These are phyloP conservation scores for Cryptosporidium meleagridis DNA, from an alignment of 169 alveolate species.

Conservation along the genomic window DNA sequence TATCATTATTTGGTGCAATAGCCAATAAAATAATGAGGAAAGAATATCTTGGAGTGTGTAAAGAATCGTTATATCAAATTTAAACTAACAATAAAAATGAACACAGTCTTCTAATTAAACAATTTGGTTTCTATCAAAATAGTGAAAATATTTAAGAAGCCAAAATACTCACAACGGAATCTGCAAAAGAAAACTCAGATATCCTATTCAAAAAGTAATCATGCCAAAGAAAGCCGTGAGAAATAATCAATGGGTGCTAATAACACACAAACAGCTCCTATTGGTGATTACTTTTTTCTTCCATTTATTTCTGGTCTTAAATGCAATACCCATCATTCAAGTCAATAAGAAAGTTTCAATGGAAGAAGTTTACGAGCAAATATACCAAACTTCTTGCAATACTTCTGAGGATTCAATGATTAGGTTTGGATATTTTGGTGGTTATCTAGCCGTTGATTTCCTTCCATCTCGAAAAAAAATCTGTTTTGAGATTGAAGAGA, in stretches of 20 bases:
- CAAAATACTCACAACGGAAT: background rate
- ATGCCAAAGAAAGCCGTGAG: background rate
- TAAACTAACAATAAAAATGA: background rate
- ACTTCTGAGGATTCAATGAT: background rate
- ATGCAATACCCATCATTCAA: conserved; percentile 14
- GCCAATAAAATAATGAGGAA: background rate
- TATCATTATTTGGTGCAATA: conserved; percentile 48
- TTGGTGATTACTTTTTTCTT: background rate
- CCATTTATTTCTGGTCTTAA: background rate
- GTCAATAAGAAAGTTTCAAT: background rate
- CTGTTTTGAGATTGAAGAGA: conserved; percentile 35
- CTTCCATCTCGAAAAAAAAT: background rate
- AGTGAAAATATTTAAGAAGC: background rate
- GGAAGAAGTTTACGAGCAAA: background rate
- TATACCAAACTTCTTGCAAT: conserved; percentile 9
- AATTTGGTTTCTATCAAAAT: background rate
- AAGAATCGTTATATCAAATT: background rate
- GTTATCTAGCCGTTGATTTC: conserved; percentile 3
- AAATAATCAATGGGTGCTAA: background rate
- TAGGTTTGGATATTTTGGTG: conserved; percentile 17
- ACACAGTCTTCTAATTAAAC: background rate
- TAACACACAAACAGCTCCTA: background rate
- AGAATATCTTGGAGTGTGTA: background rate
- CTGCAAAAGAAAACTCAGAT: background rate
- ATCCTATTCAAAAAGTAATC: background rate